phyloP scores from a whole-genome alignment of 352 stramenopile genomes.

The Pythium plurisporium region DNA sequence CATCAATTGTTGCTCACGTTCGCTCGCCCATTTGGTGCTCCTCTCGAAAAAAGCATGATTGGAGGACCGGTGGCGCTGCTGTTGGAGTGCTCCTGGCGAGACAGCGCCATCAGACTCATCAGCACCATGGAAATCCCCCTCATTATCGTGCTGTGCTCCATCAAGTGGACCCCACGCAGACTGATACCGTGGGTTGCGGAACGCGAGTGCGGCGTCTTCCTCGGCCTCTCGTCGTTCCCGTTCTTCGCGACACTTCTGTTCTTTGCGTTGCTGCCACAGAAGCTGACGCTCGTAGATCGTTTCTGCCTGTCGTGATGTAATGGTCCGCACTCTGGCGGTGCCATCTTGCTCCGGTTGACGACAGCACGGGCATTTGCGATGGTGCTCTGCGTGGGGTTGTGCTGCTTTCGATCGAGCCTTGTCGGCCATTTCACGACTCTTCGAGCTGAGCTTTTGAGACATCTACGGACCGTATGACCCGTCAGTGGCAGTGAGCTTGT shows the following conservation, averaged over 20 bases:
- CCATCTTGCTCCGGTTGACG: neutral
- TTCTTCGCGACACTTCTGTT: constrained; percentile 25
- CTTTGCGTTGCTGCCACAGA: constrained; percentile 50
- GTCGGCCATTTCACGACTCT: constrained; percentile 39
- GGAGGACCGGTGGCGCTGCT: neutral
- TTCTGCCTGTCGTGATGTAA: constrained; percentile 22
- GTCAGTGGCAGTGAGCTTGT: neutral
- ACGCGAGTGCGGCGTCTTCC: constrained; percentile 39
- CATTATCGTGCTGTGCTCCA: neutral
- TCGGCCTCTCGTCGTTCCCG: constrained; percentile 35
- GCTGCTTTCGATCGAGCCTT: constrained; percentile 15
- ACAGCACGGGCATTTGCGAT: constrained; percentile 15
- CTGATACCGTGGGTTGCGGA: constrained; percentile 55
- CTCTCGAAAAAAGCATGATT: constrained; percentile 50
- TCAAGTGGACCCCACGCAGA: constrained; percentile 30
- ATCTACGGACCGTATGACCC: constrained; percentile 18
- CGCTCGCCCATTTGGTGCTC: constrained; percentile 37
- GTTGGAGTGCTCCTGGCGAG: neutral
- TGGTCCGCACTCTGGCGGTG: neutral
- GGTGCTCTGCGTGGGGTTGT: neutral
- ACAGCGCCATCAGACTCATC: neutral
- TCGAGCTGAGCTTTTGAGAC: constrained; percentile 41
- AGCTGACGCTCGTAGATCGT: constrained; percentile 59
- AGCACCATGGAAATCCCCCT: neutral
- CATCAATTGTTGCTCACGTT: constrained; percentile 31